These are phyloP conservation scores for Termitomyces sp. DNA, from an alignment of 768 basidiomycete genomes.

Conservation along the genomic window DNA sequence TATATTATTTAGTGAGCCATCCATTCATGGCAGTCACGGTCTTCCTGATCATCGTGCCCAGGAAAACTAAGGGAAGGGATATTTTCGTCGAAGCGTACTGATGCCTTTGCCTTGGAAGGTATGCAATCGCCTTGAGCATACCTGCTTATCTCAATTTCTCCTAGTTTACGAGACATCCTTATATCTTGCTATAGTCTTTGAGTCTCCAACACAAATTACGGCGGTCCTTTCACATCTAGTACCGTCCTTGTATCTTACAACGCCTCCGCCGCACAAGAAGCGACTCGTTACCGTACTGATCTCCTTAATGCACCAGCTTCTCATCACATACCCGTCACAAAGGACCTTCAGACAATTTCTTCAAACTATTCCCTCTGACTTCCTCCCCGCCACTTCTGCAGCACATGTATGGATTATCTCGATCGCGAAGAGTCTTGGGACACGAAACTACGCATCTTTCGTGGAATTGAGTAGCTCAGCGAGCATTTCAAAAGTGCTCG, in stretches of 20 bases:
- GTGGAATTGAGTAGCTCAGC: slow-evolving; percentile 34
- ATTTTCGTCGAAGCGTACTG: slow-evolving; percentile 50
- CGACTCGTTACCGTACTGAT: slow-evolving; percentile 33
- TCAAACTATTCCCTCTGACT: slow-evolving; percentile 30
- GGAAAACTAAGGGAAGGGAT: slow-evolving; percentile 78
- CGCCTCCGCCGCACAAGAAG: slow-evolving; percentile 16
- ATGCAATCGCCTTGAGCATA: slow-evolving; percentile 4
- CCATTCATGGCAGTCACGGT: background rate
- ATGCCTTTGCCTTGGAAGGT: slow-evolving; percentile 69
- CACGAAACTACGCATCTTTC: slow-evolving; percentile 49
- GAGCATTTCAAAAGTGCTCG: slow-evolving; percentile 17
- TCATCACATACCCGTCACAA: slow-evolving; percentile 61
- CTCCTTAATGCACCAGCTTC: slow-evolving; percentile 54
- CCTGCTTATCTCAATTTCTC: background rate
- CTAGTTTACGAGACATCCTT: slow-evolving; percentile 74
- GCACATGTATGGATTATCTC: slow-evolving; percentile 45
- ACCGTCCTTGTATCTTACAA: slow-evolving; percentile 36
- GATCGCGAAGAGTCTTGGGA: slow-evolving; percentile 47
- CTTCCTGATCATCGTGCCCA: slow-evolving; percentile 19
- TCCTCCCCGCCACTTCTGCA: slow-evolving; percentile 31
- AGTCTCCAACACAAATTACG: slow-evolving; percentile 53
- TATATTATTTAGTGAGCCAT: slow-evolving; percentile 63
- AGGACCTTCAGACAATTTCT: slow-evolving; percentile 43
- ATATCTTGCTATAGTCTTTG: slow-evolving; percentile 58
- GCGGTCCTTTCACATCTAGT: slow-evolving; percentile 59